Conservation (phyloP, 306 rosid genomes). For the Citrullus colocynthis region DNA sequence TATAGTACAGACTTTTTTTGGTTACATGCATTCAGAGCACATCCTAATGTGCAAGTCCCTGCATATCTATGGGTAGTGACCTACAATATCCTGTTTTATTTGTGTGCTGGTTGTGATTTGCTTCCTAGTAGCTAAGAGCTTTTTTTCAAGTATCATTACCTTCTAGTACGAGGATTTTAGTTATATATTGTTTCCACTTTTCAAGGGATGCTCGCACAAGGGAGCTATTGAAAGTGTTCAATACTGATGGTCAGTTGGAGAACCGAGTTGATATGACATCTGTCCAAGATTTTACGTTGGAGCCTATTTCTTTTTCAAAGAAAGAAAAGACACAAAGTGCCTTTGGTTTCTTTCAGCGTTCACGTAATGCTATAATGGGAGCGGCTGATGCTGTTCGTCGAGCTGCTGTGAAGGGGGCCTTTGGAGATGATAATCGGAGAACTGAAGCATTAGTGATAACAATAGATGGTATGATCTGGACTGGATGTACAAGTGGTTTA, state of each 20-base stretch:
- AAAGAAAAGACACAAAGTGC: conserved; percentile 71
- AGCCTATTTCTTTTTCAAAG: conserved; percentile 40
- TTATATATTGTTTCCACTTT: background rate
- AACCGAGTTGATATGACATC: conserved; percentile 56
- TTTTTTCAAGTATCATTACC: background rate
- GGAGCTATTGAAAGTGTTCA: conserved; percentile 81
- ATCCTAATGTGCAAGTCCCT: background rate
- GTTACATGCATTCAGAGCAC: background rate
- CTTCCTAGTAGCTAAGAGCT: background rate
- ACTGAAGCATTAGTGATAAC: conserved; percentile 64
- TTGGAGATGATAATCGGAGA: conserved; percentile 85
- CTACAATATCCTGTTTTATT: background rate
- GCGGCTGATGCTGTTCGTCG: conserved; percentile 99
- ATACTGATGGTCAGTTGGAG: conserved; percentile 79
- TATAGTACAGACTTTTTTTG: background rate
- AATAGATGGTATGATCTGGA: conserved; percentile 83
- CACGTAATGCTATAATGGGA: conserved; percentile 87
- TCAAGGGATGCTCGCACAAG: conserved; percentile 84
- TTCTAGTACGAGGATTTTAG: background rate
- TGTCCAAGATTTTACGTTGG: conserved; percentile 52
- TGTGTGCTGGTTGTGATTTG: background rate
- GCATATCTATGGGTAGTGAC: background rate
- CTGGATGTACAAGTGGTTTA: conserved; percentile 78
- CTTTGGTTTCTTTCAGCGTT: conserved; percentile 89
- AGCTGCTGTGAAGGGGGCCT: conserved; percentile 73